A percentile compares a stretch with the other conserved stretches of the same genome.
These are phyloP conservation scores for Colletotrichum paranaense DNA, from an alignment of 2,329 filamentous ascomycete genomes.

Conservation along the genomic window DNA sequence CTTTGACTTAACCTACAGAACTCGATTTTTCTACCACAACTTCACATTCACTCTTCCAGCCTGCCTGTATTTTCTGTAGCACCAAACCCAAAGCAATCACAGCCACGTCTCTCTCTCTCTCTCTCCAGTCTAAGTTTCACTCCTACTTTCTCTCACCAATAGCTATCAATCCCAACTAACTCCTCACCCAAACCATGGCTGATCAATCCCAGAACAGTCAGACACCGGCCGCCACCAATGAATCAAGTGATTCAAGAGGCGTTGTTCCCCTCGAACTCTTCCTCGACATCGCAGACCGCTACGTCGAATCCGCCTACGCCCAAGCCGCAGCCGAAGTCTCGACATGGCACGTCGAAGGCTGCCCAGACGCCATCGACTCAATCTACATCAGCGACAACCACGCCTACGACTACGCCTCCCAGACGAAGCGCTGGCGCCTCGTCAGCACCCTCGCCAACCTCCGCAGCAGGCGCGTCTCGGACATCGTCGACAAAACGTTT, in stretches of 20 bases:
- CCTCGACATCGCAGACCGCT: not conserved
- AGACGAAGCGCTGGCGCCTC: not conserved
- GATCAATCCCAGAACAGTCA: not conserved
- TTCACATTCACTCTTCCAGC: not conserved
- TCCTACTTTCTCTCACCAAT: not conserved
- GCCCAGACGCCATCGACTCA: not conserved
- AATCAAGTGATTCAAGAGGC: not conserved
- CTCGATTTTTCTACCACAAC: not conserved
- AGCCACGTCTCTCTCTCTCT: not conserved
- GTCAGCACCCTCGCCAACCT: not conserved
- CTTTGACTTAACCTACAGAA: not conserved
- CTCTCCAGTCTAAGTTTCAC: not conserved
- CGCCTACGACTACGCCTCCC: not conserved
- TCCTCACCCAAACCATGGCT: not conserved
- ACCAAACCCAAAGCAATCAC: not conserved
- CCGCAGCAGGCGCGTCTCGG: not conserved
- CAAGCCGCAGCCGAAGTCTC: not conserved
- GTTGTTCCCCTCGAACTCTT: not conserved
- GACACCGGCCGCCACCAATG: too few species aligned
- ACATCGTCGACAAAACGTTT: not conserved
- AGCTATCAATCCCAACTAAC: not conserved
- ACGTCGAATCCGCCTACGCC: not conserved
- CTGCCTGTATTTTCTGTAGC: not conserved
- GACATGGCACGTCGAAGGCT: not conserved
- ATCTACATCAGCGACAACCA: not conserved